Conservation (phyloP, 2,329 filamentous ascomycete species). For the Colletotrichum echinochloae region DNA sequence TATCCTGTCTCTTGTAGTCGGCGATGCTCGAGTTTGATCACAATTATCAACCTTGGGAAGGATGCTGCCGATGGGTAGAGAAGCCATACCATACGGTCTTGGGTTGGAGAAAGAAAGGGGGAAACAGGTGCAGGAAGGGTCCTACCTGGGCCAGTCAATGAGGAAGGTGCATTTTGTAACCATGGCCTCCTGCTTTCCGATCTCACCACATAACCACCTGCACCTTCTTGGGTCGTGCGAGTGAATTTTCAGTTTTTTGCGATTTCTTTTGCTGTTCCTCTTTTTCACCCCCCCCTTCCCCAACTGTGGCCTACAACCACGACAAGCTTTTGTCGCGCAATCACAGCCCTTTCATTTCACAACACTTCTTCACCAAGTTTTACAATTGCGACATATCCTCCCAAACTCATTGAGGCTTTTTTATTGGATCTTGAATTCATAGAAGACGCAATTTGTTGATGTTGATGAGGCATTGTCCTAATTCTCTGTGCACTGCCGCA, state of each 20-base stretch:
- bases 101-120: no score
- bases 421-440: background rate
- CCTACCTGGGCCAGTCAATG: background rate
- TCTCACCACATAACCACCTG: no score
- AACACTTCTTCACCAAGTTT: background rate
- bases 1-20: background rate
- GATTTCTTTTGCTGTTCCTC: background rate
- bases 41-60: background rate
- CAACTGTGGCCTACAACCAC: background rate
- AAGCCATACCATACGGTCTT: background rate
- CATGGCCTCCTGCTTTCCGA: background rate
- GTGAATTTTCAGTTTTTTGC: background rate
- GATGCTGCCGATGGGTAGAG: background rate
- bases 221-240: background rate
- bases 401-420: background rate
- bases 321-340: background rate
- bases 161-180: background rate
- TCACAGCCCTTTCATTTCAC: background rate
- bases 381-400: background rate
- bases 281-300: background rate
- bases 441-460: background rate
- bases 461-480: background rate
- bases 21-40: background rate
- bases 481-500: background rate
- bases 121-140: background rate